Conservation (phyloP, 805 yeast genomes). For the Suhomyces prunicola region DNA sequence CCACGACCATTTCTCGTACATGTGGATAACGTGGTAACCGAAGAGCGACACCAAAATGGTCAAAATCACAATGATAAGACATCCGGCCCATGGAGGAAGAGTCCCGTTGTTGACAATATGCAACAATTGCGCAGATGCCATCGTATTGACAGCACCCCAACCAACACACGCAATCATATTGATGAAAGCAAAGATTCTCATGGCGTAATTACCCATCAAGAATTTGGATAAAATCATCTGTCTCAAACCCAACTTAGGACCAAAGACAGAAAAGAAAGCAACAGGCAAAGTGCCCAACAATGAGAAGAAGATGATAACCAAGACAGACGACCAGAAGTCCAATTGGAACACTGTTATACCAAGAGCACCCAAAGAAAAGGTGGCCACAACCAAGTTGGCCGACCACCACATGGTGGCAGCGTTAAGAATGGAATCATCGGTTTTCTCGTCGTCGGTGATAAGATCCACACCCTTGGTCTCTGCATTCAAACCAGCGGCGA, state of each 20-base stretch:
- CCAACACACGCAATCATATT: conserved; percentile 87
- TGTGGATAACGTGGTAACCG: conserved; percentile 80
- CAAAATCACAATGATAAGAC: conserved; percentile 63
- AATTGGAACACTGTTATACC: conserved; percentile 60
- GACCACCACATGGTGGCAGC: conserved; percentile 91
- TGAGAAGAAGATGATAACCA: conserved; percentile 69
- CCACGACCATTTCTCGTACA: conserved; percentile 85
- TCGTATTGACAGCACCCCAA: conserved; percentile 92
- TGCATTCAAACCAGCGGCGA: conserved; percentile 37
- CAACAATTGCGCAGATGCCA: conserved; percentile 82
- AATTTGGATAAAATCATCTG: conserved; percentile 82
- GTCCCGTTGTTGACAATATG: conserved; percentile 65
- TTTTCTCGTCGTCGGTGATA: conserved; percentile 74
- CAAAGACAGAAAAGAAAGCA: conserved; percentile 79
- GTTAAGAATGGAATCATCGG: conserved; percentile 59
- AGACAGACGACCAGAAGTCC: conserved; percentile 68
- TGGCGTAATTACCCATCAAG: conserved; percentile 70
- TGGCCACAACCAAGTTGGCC: conserved; percentile 83
- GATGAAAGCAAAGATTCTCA: conserved; percentile 73
- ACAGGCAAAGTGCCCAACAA: conserved; percentile 73
- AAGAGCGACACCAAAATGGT: conserved; percentile 76
- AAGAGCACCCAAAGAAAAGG: conserved; percentile 70
- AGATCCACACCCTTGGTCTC: conserved; percentile 74
- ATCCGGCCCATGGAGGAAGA: conserved; percentile 90
- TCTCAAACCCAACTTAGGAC: conserved; percentile 81